Base-by-base conservation (phyloP, 1,139 yeast genomes). In the Saccharomycopsis crataegensis region DNA sequence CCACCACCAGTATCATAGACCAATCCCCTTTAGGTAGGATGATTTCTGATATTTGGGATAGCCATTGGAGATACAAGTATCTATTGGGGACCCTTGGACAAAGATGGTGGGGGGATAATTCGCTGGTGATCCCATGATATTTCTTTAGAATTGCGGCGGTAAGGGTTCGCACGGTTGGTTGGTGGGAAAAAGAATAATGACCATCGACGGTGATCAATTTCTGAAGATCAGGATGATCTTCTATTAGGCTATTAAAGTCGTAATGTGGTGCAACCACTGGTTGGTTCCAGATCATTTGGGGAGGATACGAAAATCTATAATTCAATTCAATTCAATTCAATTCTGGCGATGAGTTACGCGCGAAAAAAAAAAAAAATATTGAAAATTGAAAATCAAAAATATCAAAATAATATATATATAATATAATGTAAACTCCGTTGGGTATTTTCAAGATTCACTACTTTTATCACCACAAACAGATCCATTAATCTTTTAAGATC, bases 21-120 rank as follows among this genome's bases (percentile, higher is more conserved):
- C 12, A 31, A 16, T 37, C 5, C 8, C 38, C 43, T 6, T n/a
- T 3, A 22, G 34, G 11, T 11, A 14, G 12, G 14, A n/a, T 22
- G 22, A 43, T 14, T 8, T n/a, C 48, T 17, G 31, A 34, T 6
- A 50, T 16, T 28, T 41, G 34, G 43, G 28, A 41, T 6, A 55
- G 12, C 58, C 58, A 56, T 16, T 43, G 16, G 16, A 50, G 32
- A 46, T 56, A 56, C 2, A 48, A 16, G 12, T 46, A 51, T 40
- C 58, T 40, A 34, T 56, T 56, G 12, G 58, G 58, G 6, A 56
- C 49, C 11, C 57, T 17, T 2, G 58, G 58, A 41, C 56, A 54
- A 9, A 56, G 36, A 32, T 56, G 16, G 5, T 40, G 32, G 5
- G 32, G 31, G 12, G 57, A 46, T 9, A 53, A 37, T 22, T 37